Base-by-base conservation (phyloP, 495 filamentous ascomycete genomes). In the Durotheca rogersii region DNA sequence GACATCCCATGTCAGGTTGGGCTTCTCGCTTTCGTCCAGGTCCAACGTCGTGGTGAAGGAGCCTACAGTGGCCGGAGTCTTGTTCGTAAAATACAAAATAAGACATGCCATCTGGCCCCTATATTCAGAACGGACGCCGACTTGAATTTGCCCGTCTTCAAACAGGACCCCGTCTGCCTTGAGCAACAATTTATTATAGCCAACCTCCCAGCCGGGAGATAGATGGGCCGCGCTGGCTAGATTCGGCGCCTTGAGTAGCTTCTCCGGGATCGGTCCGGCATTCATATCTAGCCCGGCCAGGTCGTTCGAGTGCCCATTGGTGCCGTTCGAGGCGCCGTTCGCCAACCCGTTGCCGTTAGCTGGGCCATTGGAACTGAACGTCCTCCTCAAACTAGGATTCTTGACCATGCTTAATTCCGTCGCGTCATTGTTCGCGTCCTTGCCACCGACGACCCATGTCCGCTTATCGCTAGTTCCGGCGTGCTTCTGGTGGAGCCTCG, bases 21-120 rank as follows among this genome's bases (percentile, higher is more conserved):
- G 76, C 15, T 82, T 81, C 7, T 90, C 76, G 9, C 81, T 75
- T 11, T 76, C 80, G 61, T 95, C 91, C 16, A 83, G 67, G 64
- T 96, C 90, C 14, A 96, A 69, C 0, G 94, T 97, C 1, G 93
- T 95, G 0, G 93, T 97, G 69, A 99, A 89, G 4, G 89, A 93
- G 52, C 81, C 83, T 41, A 97, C 86, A 2, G 86, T 71, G 41
- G 84, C 84, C 0, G 88, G 81, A 1, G 89, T 89, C 68, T 95
- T 96, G 71, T 97, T 97, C 30, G 86, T 86, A 64, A 97, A 92
- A 68, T 96, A 96, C 40, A 96, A 72, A 60, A 97, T 96, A 32
- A 99, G 76, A 51, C 92, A 95, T 39, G 93, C 94, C 77, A 95
- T 86, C 56, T 95, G 87, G 12, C 81, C 88, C 46, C 94, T 88